phyloP scores from a whole-genome alignment of 1,284 basidiomycete species.

The Cutaneotrichosporon sp. region DNA sequence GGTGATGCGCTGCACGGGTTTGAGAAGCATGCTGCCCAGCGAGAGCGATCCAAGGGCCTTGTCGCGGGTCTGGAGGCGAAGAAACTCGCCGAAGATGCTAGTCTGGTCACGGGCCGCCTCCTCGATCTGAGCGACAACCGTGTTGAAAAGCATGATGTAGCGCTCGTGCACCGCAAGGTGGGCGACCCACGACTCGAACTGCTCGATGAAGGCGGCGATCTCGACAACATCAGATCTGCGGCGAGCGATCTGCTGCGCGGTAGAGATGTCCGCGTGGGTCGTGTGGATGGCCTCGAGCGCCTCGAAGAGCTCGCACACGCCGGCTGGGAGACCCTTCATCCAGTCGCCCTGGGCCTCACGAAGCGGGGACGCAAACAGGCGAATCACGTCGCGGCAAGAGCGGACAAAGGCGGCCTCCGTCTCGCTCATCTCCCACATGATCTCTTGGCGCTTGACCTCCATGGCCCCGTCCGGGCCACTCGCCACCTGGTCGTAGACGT shows the following conservation, averaged over 20 bases:
- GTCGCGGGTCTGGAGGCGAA: constrained; percentile 70
- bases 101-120: constrained; percentile 59
- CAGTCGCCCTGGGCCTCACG: constrained; percentile 62
- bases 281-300: constrained; percentile 81
- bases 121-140: constrained; percentile 62
- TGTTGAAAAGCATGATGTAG: constrained; percentile 72
- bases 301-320: constrained; percentile 71
- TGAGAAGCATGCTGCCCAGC: constrained; percentile 67
- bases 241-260: constrained; percentile 58
- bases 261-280: constrained; percentile 66
- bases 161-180: constrained; percentile 78
- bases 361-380: constrained; percentile 72
- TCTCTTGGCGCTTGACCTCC: constrained; percentile 66
- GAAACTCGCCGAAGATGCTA: constrained; percentile 79
- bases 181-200: constrained; percentile 63
- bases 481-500: constrained; percentile 27
- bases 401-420: constrained; percentile 70
- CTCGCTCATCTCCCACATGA: constrained; percentile 67
- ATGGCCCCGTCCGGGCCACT: constrained; percentile 49
- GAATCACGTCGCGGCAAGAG: constrained; percentile 64
- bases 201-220: constrained; percentile 61
- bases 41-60: constrained; percentile 67
- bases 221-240: constrained; percentile 37
- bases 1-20: constrained; percentile 72
- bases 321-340: constrained; percentile 72